phyloP scores from a whole-genome alignment of 2,329 filamentous ascomycete genomes.

The Sarocladium brachiariae region DNA sequence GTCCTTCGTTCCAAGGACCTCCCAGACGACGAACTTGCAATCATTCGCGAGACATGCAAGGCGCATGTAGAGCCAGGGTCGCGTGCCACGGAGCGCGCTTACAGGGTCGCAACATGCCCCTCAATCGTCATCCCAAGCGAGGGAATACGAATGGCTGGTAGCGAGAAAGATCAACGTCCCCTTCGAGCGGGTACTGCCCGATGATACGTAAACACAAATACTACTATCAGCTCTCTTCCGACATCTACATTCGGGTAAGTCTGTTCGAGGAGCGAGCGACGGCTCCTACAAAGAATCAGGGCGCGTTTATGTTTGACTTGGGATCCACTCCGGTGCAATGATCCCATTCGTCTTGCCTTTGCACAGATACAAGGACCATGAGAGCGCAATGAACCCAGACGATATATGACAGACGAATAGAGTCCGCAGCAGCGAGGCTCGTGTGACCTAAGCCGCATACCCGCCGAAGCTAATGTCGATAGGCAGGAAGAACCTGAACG shows the following conservation, averaged over 20 bases:
- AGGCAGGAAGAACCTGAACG: background rate
- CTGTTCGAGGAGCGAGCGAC: too few relatives aligned
- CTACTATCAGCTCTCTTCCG: background rate
- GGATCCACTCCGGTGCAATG: background rate
- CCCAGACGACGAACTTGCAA: too few relatives aligned
- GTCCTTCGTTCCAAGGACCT: too few relatives aligned
- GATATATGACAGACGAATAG: conserved; percentile 8
- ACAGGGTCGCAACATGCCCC: background rate
- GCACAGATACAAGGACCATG: background rate
- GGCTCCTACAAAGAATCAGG: background rate
- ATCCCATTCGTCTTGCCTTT: background rate
- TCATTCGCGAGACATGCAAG: conserved; percentile 1
- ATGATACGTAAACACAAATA: background rate
- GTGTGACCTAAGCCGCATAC: conserved; percentile 6
- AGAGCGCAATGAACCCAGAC: background rate
- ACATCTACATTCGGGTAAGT: too few relatives aligned
- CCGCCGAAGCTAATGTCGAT: conserved; percentile 6
- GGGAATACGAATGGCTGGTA: background rate
- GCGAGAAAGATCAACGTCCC: too few relatives aligned
- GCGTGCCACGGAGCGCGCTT: background rate
- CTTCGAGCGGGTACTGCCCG: too few relatives aligned
- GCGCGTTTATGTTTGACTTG: background rate
- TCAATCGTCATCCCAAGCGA: too few relatives aligned
- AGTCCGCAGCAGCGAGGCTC: background rate
- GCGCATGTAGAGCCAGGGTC: background rate